These are phyloP conservation scores for Leccinellum albellum DNA, from an alignment of 768 basidiomycete species.

Conservation along the genomic window DNA sequence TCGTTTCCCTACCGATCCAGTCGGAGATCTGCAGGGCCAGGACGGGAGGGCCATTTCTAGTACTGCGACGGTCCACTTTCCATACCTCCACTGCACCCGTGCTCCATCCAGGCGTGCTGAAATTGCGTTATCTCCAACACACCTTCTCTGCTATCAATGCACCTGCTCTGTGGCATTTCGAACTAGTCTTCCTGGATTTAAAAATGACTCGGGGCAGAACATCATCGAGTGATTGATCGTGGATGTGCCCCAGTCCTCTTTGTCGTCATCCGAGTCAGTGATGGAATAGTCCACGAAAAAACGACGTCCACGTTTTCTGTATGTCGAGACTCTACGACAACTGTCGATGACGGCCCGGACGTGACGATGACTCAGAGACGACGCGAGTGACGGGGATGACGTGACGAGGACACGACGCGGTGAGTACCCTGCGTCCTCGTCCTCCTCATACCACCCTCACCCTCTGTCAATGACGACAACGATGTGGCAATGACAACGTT, in stretches of 20 bases:
- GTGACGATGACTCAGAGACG: too few relatives aligned
- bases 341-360: too few relatives aligned
- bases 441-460: too few relatives aligned
- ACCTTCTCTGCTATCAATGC: slow-evolving; percentile 27
- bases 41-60: not conserved
- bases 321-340: slow-evolving; percentile 24
- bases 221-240: slow-evolving; percentile 24
- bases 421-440: too few relatives aligned
- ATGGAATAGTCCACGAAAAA: not conserved
- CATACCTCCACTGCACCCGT: slow-evolving; percentile 25
- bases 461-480: too few relatives aligned
- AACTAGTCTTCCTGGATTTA: slow-evolving; percentile 31
- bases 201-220: slow-evolving; percentile 25
- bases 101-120: slow-evolving; percentile 27
- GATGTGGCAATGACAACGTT: too few relatives aligned
- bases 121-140: slow-evolving; percentile 30
- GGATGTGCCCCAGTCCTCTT: slow-evolving; percentile 2
- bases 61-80: slow-evolving; percentile 14
- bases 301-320: slow-evolving; percentile 23
- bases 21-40: slow-evolving; percentile 3
- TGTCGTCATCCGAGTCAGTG: not conserved
- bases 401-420: too few relatives aligned
- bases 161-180: slow-evolving; percentile 28
- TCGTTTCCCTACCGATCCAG: slow-evolving; percentile 19
- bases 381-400: too few relatives aligned